These are phyloP conservation scores for Ganoderma lucidum DNA, from an alignment of 1,284 basidiomycete species.

Conservation along the genomic window DNA sequence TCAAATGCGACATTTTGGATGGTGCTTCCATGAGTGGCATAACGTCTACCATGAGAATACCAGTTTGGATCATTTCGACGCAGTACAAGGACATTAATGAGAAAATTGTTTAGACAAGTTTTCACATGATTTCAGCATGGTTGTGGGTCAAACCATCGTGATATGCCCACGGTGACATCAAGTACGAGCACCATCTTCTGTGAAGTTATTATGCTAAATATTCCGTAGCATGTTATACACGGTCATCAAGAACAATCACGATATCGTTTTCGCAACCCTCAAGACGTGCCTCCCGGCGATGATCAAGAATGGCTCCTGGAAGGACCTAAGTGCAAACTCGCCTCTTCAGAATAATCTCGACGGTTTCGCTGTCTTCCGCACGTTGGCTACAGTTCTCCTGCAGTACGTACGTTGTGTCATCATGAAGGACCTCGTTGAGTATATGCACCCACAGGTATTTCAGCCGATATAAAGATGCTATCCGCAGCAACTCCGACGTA, in stretches of 20 bases:
- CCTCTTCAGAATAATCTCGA: constrained; percentile 41
- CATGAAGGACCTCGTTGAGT: not conserved
- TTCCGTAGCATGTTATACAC: constrained; percentile 58
- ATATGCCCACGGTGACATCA: too few relatives aligned
- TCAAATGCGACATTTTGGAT: too few relatives aligned
- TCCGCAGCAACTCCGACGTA: constrained; percentile 53
- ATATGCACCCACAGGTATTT: constrained; percentile 52
- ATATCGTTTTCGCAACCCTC: constrained; percentile 42
- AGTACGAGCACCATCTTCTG: constrained; percentile 49
- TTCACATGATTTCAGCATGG: too few relatives aligned
- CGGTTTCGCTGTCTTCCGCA: constrained; percentile 49
- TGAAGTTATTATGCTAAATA: not conserved
- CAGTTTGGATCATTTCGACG: too few relatives aligned
- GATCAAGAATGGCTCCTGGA: constrained; percentile 46
- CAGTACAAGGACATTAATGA: too few relatives aligned
- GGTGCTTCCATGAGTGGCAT: too few relatives aligned
- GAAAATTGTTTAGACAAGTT: too few relatives aligned
- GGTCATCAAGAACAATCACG: constrained; percentile 59
- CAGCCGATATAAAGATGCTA: constrained; percentile 64
- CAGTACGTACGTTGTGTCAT: constrained; percentile 48
- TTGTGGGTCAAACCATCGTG: too few relatives aligned
- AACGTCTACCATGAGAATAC: too few relatives aligned
- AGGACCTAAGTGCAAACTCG: constrained; percentile 44
- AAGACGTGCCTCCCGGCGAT: constrained; percentile 49
- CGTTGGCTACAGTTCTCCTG: constrained; percentile 55